Evolutionary conservation across 495 filamentous ascomycete genomes (phyloP).

Genomic region (Penicillium tannophilum): DNA sequence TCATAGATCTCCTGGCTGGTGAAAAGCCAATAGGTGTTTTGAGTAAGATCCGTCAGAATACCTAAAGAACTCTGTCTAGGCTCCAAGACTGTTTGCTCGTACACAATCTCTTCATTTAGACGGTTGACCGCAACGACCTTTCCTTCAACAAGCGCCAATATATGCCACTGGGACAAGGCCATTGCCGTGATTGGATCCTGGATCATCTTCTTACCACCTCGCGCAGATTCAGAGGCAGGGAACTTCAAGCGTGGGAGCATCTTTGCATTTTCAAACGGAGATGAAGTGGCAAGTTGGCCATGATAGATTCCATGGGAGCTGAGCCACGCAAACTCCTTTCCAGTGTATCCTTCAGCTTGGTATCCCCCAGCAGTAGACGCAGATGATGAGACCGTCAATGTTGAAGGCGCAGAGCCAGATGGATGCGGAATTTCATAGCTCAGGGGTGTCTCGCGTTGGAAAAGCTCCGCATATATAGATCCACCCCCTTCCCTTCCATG

Average conservation of each 20-base stretch:
- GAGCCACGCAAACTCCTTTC: slow-evolving; percentile 88
- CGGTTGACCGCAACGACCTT: slow-evolving; percentile 82
- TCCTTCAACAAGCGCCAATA: slow-evolving; percentile 80
- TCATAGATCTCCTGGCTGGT: slow-evolving; percentile 89
- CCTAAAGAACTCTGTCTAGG: slow-evolving; percentile 75
- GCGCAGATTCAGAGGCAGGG: slow-evolving; percentile 62
- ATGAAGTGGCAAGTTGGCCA: slow-evolving; percentile 62
- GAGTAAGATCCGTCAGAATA: slow-evolving; percentile 82
- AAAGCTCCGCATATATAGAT: slow-evolving; percentile 81
- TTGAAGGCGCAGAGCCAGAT: slow-evolving; percentile 59
- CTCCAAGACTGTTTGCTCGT: slow-evolving; percentile 84
- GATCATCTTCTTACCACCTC: slow-evolving; percentile 62
- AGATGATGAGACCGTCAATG: slow-evolving; percentile 76
- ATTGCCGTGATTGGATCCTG: slow-evolving; percentile 77
- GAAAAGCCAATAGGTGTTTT: slow-evolving; percentile 97
- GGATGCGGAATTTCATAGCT: slow-evolving; percentile 65
- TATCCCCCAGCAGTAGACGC: slow-evolving; percentile 43
- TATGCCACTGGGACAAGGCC: slow-evolving; percentile 88
- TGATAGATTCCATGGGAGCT: slow-evolving; percentile 85
- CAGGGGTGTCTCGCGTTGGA: slow-evolving; percentile 79
- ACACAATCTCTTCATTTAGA: slow-evolving; percentile 79
- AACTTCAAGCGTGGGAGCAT: slow-evolving; percentile 73
- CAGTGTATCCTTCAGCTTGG: slow-evolving; percentile 49
- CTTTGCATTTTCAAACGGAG: slow-evolving; percentile 70
- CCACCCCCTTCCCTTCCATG: slow-evolving; percentile 77